Evolutionary conservation across 2,329 filamentous ascomycete genomes (phyloP).

Genomic region (Penicillium sp.): DNA sequence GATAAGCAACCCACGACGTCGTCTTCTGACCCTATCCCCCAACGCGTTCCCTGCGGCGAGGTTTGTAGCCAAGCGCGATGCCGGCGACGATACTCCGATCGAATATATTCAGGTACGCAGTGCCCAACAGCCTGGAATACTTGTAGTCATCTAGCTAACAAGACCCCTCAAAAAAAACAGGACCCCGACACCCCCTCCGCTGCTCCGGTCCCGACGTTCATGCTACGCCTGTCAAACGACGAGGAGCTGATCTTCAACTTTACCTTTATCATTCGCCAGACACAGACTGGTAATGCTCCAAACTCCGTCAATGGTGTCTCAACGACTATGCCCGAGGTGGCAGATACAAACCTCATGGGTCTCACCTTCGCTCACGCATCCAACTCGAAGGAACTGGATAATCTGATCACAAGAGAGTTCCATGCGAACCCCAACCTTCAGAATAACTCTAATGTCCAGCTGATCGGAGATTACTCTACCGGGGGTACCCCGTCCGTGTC

Average conservation of each 20-base stretch:
- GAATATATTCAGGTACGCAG: slow-evolving; percentile 84
- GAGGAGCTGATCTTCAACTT: slow-evolving; percentile 94
- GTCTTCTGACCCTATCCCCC: slow-evolving; percentile 74
- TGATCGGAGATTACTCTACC: slow-evolving; percentile 90
- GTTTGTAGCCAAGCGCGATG: slow-evolving; percentile 69
- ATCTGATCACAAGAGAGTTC: slow-evolving; percentile 90
- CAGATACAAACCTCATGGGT: slow-evolving; percentile 79
- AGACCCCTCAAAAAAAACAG: slow-evolving; percentile 48
- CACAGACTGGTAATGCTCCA: slow-evolving; percentile 49
- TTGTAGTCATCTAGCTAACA: slow-evolving; percentile 6
- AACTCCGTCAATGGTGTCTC: slow-evolving; percentile 53
- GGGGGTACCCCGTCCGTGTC: slow-evolving; percentile 78
- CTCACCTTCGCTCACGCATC: slow-evolving; percentile 91
- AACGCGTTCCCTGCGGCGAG: slow-evolving; percentile 84
- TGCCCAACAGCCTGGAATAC: slow-evolving; percentile 4
- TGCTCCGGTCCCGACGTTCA: slow-evolving; percentile 62
- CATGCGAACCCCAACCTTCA: slow-evolving; percentile 96
- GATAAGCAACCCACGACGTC: slow-evolving; percentile 76
- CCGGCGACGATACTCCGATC: slow-evolving; percentile 71
- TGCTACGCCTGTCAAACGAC: slow-evolving; percentile 83
- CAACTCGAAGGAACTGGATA: slow-evolving; percentile 83
- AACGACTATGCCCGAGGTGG: slow-evolving; percentile 50
- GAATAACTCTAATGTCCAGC: slow-evolving; percentile 92
- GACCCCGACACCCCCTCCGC: slow-evolving; percentile 67
- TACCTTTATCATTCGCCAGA: slow-evolving; percentile 74